phyloP scores from a whole-genome alignment of 306 rosid genomes.

The Crotalaria pallida region DNA sequence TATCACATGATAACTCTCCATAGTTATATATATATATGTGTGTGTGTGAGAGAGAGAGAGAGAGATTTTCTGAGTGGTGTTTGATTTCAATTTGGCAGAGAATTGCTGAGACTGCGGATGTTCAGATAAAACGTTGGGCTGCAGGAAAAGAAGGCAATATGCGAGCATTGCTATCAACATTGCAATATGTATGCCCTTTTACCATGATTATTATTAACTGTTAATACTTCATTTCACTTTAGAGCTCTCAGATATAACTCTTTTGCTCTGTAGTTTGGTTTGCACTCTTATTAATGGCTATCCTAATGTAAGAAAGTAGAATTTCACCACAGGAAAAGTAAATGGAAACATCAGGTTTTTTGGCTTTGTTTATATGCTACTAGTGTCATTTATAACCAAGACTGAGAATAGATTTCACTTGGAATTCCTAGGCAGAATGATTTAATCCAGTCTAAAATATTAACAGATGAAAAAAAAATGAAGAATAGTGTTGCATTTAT shows the following conservation, averaged over 20 bases:
- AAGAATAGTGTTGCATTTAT: background rate
- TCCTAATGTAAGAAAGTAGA: background rate
- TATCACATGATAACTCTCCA: conserved; percentile 4
- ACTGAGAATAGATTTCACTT: background rate
- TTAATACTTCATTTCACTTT: background rate
- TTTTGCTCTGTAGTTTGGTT: background rate
- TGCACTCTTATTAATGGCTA: background rate
- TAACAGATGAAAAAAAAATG: background rate
- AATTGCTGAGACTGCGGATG: conserved; percentile 57
- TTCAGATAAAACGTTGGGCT: conserved; percentile 74
- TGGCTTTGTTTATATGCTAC: background rate
- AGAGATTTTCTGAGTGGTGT: conserved; percentile 6
- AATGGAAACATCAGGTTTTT: conserved; percentile 2
- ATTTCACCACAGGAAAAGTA: background rate
- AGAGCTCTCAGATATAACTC: conserved; percentile 9
- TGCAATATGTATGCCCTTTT: conserved; percentile 52
- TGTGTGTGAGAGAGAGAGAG: too few species aligned
- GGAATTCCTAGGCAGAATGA: background rate
- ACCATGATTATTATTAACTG: background rate
- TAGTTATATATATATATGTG: too few species aligned
- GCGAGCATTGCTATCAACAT: conserved; percentile 79
- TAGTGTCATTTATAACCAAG: background rate
- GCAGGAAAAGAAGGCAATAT: conserved; percentile 90
- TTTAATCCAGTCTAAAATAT: background rate
- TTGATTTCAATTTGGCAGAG: conserved; percentile 46